Base-by-base conservation (phyloP, 2,329 filamentous ascomycete genomes). In the Aaosphaeria pasadenensis region DNA sequence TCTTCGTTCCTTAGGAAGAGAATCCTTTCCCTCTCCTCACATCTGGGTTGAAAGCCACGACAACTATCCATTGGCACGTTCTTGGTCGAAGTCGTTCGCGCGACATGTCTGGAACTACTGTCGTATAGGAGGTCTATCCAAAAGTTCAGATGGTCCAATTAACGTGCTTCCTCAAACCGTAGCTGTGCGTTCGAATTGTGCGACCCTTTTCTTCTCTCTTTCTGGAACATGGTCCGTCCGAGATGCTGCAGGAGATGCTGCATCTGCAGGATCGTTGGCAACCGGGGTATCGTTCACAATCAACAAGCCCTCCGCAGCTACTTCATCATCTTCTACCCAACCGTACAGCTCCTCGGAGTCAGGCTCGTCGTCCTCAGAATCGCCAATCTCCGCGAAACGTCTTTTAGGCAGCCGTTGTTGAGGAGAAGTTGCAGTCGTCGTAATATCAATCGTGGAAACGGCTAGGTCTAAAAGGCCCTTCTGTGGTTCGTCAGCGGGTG, bases 291-390 rank as follows among this genome's bases (percentile, higher is more conserved):
- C 49, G 50, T 51, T 49, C 50, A 69, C 69, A 42, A 72, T 59
- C 45, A 72, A 43, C 2, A 71, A 52, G 30, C 71, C 71, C 51
- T 74, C 71, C 31, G 70, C 66, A 9, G 69, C 66, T 32, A 75
- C 71, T 44, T 79, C 76, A 47, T 80, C 78, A 48, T 86, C 84
- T 45, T 87, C 81, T 36, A 79, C 80, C 86, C 86, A 90, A 11
- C 85, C 86, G 59, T 88, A 89, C 59, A 88, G 83, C 53, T 89
- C 86, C 50, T 86, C 84, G 17, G 69, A 72, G 11, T 77, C 76
- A 30, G 79, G 80, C 39, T 85, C 82, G 53, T 81, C 86, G 52
- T 84, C 82, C 45, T 78, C 80, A 4, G 83, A 79, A 40, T 86
- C 79, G 32, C 74, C 74, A 45, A 87, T 74, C 64, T 89, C 74